Conservation (phyloP, 2,329 filamentous ascomycete genomes). For the Didymella lethalis region DNA sequence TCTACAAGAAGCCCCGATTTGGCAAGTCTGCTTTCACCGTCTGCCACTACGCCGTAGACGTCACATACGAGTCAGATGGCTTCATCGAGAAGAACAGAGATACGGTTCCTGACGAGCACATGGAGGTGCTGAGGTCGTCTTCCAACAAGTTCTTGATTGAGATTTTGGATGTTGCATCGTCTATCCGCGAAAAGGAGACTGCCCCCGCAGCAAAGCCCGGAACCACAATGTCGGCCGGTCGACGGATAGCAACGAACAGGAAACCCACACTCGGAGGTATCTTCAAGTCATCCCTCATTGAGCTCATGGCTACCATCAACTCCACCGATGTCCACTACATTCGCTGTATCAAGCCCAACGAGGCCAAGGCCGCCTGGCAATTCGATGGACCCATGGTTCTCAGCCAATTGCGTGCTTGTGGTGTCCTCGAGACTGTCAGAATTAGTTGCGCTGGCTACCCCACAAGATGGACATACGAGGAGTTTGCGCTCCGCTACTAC, state of each 20-base stretch:
- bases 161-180: slow-evolving; percentile 83
- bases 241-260: slow-evolving; percentile 90
- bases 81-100: slow-evolving; percentile 99
- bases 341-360: slow-evolving; percentile 98
- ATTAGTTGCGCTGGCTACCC: slow-evolving; percentile 98
- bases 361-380: slow-evolving; percentile 95
- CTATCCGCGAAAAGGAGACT: slow-evolving; percentile 88
- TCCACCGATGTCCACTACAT: slow-evolving; percentile 99
- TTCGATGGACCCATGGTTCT: slow-evolving; percentile 99
- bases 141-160: slow-evolving; percentile 84
- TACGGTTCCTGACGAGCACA: slow-evolving; percentile 97
- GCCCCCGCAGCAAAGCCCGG: slow-evolving; percentile 74
- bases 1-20: slow-evolving; percentile 98
- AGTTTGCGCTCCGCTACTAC: slow-evolving; percentile 97
- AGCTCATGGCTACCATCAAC: slow-evolving; percentile 97
- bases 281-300: slow-evolving; percentile 97
- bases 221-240: slow-evolving; percentile 69
- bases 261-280: slow-evolving; percentile 98
- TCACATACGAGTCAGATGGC: slow-evolving; percentile 97
- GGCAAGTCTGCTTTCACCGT: slow-evolving; percentile 98
- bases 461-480: slow-evolving; percentile 97
- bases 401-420: slow-evolving; percentile 94
- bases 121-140: slow-evolving; percentile 87
- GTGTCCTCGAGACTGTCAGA: slow-evolving; percentile 97
- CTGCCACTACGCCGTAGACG: slow-evolving; percentile 96